Conservation (phyloP, 2,329 filamentous ascomycete species). For the Trichoderma sp. region DNA sequence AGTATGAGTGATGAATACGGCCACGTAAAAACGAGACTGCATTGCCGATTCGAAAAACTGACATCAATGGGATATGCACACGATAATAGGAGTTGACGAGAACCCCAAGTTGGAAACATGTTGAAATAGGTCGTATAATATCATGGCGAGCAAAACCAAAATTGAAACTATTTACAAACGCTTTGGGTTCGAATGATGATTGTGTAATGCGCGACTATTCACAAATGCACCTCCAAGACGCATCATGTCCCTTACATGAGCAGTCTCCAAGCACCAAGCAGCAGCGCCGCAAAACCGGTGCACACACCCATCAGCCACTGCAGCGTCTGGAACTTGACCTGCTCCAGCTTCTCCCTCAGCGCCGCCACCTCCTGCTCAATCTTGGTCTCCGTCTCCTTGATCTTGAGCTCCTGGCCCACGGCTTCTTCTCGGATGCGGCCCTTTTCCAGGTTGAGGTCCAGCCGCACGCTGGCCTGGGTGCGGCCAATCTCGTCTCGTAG, state of each 20-base stretch:
- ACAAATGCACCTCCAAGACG: not conserved
- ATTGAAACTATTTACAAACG: not conserved
- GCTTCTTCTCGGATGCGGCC: conserved; percentile 94
- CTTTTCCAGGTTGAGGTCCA: conserved; percentile 96
- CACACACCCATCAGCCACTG: conserved; percentile 95
- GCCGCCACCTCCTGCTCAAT: conserved; percentile 97
- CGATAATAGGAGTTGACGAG: not conserved
- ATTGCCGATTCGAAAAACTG: not conserved
- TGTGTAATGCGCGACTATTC: not conserved
- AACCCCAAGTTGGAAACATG: not conserved
- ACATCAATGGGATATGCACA: too few species aligned
- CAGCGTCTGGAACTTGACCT: conserved; percentile 95
- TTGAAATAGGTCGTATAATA: not conserved
- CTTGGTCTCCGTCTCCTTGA: conserved; percentile 97
- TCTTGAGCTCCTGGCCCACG: conserved; percentile 93
- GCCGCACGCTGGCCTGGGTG: conserved; percentile 85
- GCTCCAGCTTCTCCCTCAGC: conserved; percentile 85
- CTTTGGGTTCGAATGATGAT: not conserved
- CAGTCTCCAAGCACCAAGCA: conserved; percentile 68
- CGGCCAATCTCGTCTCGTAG: conserved; percentile 90
- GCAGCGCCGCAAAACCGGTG: conserved; percentile 63
- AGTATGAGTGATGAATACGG: not conserved
- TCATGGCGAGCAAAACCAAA: not conserved
- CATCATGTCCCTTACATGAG: conserved; percentile 50
- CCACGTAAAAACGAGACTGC: not conserved